These are phyloP conservation scores for Echeveria elegans DNA, from an alignment of 164 flowering plant species.

Conservation along the genomic window DNA sequence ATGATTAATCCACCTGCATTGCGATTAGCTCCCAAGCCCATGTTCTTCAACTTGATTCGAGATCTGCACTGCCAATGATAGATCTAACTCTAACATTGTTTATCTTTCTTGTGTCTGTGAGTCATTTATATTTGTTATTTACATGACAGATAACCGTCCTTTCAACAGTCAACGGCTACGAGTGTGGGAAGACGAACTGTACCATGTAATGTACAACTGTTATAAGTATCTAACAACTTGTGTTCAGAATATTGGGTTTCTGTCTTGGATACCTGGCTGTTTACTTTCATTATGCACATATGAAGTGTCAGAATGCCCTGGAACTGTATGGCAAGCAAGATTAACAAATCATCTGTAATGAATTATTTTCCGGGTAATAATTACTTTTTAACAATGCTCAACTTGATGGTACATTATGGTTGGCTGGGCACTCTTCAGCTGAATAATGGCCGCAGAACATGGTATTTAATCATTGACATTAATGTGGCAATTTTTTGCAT, in stretches of 20 bases:
- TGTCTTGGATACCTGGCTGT: slow-evolving; percentile 3
- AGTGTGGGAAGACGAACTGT: background rate
- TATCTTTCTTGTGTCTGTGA: background rate
- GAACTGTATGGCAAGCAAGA: background rate
- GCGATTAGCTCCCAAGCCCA: background rate
- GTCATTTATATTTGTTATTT: background rate
- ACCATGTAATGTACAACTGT: background rate
- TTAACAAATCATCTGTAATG: background rate
- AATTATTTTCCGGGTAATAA: background rate
- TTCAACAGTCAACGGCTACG: slow-evolving; percentile 5
- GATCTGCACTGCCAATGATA: background rate
- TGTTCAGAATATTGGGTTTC: background rate
- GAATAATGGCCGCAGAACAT: background rate
- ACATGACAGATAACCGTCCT: slow-evolving; percentile 4
- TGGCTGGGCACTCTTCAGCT: background rate
- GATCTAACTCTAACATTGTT: slow-evolving; percentile 1
- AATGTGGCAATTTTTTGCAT: background rate
- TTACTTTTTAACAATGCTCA: background rate
- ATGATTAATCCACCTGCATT: background rate
- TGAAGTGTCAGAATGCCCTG: background rate
- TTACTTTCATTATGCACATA: background rate
- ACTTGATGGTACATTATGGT: background rate
- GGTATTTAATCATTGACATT: background rate
- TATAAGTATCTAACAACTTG: slow-evolving; percentile 1
- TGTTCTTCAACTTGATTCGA: slow-evolving; percentile 3